Percentiles rank a stretch among this genome's conserved stretches.
phyloP scores from a whole-genome alignment of 192 early-diverging fungal genomes.

The Coemansia sp. region DNA sequence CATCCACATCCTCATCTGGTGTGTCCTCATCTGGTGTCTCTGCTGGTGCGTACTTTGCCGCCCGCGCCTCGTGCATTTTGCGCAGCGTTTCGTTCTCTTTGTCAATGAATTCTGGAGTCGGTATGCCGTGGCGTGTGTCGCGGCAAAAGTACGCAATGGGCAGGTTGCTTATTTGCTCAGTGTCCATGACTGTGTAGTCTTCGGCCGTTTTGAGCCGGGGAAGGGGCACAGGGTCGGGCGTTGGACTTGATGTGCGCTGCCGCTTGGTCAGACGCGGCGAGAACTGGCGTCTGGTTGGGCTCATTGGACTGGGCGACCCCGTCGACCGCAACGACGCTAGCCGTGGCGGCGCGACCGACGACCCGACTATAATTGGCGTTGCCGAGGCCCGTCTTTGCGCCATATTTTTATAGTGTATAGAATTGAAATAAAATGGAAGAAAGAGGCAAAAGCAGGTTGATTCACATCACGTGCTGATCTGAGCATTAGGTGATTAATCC shows the following conservation, averaged over 20 bases:
- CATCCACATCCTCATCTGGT: neutral
- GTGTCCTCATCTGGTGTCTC: neutral
- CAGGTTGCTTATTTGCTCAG: conserved; percentile 37
- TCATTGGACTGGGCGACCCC: neutral
- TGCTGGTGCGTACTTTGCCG: neutral
- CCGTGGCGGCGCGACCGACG: conserved; percentile 10
- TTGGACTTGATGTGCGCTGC: conserved; percentile 23
- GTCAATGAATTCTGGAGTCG: conserved; percentile 44
- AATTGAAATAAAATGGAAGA: neutral
- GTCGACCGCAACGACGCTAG: conserved; percentile 41
- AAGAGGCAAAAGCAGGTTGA: neutral
- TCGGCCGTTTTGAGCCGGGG: conserved; percentile 30
- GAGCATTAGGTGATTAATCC: neutral
- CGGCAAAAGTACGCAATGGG: conserved; percentile 46
- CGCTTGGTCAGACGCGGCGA: neutral
- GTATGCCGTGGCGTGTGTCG: conserved; percentile 37
- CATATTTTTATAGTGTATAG: neutral
- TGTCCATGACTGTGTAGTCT: conserved; percentile 27
- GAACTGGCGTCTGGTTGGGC: neutral
- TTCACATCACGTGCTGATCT: conserved; percentile 5
- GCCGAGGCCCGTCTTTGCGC: conserved; percentile 4
- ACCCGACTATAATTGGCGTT: neutral
- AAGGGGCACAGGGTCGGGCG: conserved; percentile 23
- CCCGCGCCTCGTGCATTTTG: conserved; percentile 26
- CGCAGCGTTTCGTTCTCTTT: conserved; percentile 36